Evolutionary conservation across 257 asterid genomes (phyloP).

Genomic region (Penstemon newberryi): DNA sequence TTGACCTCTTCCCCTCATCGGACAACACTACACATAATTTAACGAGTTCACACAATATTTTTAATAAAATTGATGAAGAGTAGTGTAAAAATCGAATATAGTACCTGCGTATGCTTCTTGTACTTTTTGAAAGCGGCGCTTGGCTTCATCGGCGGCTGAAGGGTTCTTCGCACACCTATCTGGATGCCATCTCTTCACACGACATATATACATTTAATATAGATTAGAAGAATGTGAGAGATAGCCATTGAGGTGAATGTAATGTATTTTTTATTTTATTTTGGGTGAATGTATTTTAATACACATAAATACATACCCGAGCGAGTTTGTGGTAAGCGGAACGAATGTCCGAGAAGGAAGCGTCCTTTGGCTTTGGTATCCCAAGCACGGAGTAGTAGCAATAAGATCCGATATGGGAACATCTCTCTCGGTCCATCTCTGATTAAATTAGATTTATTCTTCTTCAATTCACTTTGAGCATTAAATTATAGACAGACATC

Average conservation of each 20-base stretch:
- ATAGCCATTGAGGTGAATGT: too few relatives aligned
- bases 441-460: too few relatives aligned
- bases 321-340: conserved; percentile 89
- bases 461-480: too few relatives aligned
- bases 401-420: conserved; percentile 46
- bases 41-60: too few relatives aligned
- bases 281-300: too few relatives aligned
- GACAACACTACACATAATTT: conserved; percentile 56
- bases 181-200: conserved; percentile 48
- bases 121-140: conserved; percentile 40
- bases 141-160: conserved; percentile 34
- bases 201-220: not conserved
- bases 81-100: not conserved
- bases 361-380: conserved; percentile 64
- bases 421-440: conserved; percentile 65
- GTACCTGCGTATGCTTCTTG: conserved; percentile 55
- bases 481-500: too few relatives aligned
- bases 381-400: conserved; percentile 82
- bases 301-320: conserved; percentile 46
- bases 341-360: conserved; percentile 79
- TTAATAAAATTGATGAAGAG: too few relatives aligned
- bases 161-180: conserved; percentile 43
- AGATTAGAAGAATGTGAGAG: too few relatives aligned
- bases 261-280: not conserved
- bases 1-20: conserved; percentile 81